Evolutionary conservation across 2,329 filamentous ascomycete species (phyloP), one percentile per base, ranked within the genome.

Genomic region (Epichloe bromicola): DNA sequence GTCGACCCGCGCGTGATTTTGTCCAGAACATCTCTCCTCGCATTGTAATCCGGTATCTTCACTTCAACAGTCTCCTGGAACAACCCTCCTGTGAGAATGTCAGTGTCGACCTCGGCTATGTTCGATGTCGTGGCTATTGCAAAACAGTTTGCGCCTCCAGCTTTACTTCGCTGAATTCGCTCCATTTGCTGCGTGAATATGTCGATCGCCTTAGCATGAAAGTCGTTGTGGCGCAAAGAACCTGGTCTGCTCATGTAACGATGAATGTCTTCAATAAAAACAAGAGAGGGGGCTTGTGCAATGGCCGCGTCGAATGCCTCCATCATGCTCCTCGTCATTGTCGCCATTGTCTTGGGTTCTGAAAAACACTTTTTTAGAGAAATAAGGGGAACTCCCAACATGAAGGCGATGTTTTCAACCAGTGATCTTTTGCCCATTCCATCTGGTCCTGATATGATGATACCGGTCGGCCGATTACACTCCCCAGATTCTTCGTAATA

Each of bases 201-300:
- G 1, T 82, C 80, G 12, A 94, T 84, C 55, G 94, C 93, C 49
- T 89, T 75, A 62, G 88, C 87, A 63, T 95, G 89, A 80, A 94
- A 91, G 57, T 95, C 88, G 60, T 85, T 83, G 60, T 93, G 86
- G 1, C 85, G 82, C 50, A 80, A 86, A 55, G 95, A 88, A 51
- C 86, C 76, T 2, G 60, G 57, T 65, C 94, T 95, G 0, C 89
- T 87, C 59, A 97, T 93, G 4, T 85, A 84, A 52, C 58, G 56
- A 65, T 98, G 90, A 49, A 97, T 87, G 58, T 95, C 85, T 58
- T 95, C 89, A 52, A 97, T 86, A 61, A 96, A 94, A 4, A 98
- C 76, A 5, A 98, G 74, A 60, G 88, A 95, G 0, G 93, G 0
- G 0, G 91, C 90, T 38, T 90, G 76, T 51, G 80, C 78, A 63